Conservation (phyloP, 1,139 yeast genomes). For the Suhomyces kunorum region DNA sequence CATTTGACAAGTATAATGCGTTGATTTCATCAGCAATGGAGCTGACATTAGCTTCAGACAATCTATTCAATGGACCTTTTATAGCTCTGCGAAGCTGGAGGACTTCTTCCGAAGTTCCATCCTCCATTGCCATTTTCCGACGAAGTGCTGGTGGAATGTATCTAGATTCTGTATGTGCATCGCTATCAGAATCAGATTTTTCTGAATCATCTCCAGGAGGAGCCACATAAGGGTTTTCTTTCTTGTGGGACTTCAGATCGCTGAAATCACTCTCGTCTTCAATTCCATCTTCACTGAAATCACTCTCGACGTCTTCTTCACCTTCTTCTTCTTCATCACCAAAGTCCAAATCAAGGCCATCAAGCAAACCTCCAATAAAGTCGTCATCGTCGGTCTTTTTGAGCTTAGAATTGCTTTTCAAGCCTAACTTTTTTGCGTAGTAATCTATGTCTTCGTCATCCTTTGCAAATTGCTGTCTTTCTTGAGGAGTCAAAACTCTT, state of each 20-base stretch:
- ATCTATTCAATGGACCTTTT: constrained; percentile 80
- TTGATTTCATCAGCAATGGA: constrained; percentile 71
- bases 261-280: constrained; percentile 15
- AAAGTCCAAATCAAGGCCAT: constrained; percentile 72
- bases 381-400: constrained; percentile 62
- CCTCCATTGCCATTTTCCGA: constrained; percentile 47
- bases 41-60: constrained; percentile 81
- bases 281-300: constrained; percentile 20
- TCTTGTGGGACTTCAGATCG: constrained; percentile 27
- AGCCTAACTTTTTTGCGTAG: constrained; percentile 80
- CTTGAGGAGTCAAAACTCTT: constrained; percentile 34
- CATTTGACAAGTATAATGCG: constrained; percentile 58
- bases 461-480: constrained; percentile 47
- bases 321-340: constrained; percentile 39
- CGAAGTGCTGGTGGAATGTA: constrained; percentile 89
- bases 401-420: constrained; percentile 51
- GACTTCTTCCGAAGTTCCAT: constrained; percentile 47
- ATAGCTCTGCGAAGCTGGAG: constrained; percentile 57
- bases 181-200: constrained; percentile 16
- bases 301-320: constrained; percentile 25
- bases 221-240: constrained; percentile 85
- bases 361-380: constrained; percentile 69
- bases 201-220: constrained; percentile 40
- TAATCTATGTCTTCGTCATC: constrained; percentile 82
- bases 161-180: constrained; percentile 27